Evolutionary conservation across 495 filamentous ascomycete species (phyloP).

Genomic region (Delitschia confertaspora): DNA sequence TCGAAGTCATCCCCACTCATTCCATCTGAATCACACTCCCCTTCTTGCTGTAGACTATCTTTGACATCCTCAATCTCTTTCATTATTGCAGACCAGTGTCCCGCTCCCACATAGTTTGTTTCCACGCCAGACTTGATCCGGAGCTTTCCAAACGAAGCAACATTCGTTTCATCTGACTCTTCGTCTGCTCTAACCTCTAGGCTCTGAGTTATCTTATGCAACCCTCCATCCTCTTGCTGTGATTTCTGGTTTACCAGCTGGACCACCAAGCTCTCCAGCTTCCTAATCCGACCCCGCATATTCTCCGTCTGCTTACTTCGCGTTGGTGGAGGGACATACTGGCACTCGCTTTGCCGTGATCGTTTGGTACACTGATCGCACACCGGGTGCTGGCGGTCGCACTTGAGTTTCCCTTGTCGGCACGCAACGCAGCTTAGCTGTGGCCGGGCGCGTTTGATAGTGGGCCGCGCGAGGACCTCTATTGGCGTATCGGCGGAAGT

Average conservation of each 20-base stretch:
- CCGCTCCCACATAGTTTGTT: constrained; percentile 76
- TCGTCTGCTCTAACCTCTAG: constrained; percentile 40
- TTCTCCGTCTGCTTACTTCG: constrained; percentile 33
- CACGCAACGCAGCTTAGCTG: constrained; percentile 34
- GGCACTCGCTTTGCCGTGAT: constrained; percentile 26
- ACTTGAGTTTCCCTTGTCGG: constrained; percentile 35
- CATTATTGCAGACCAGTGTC: constrained; percentile 84
- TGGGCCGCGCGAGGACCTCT: constrained; percentile 12
- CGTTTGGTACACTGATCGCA: constrained; percentile 37
- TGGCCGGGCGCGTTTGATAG: constrained; percentile 30
- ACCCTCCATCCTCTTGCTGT: constrained; percentile 2
- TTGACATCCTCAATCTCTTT: constrained; percentile 52
- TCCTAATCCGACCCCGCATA: constrained; percentile 34
- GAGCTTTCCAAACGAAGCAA: constrained; percentile 77
- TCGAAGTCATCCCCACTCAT: constrained; percentile 11
- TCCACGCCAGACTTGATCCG: constrained; percentile 68
- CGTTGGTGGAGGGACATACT: constrained; percentile 31
- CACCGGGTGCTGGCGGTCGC: constrained; percentile 32
- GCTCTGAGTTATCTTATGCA: neutral
- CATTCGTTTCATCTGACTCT: constrained; percentile 63
- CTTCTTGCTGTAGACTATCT: constrained; percentile 24
- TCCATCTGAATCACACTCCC: constrained; percentile 14
- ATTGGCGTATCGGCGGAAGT: neutral
- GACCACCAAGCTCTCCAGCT: constrained; percentile 30
- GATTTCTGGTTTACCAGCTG: constrained; percentile 24